Conservation (phyloP, 106 monocot species). For the Acanthochlamys bracteata region DNA sequence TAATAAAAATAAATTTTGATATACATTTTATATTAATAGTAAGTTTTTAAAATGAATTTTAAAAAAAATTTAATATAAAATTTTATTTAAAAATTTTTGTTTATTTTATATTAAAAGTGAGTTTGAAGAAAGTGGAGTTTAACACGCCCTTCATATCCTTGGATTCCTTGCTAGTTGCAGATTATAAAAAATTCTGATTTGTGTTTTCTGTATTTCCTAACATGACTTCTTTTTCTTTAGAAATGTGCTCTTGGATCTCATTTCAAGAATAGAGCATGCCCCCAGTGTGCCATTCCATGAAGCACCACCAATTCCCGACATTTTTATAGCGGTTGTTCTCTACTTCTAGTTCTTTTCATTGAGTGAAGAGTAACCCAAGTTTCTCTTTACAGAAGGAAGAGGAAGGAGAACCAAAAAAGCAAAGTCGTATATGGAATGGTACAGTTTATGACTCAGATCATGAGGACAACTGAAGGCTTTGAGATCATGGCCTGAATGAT, state of each 20-base stretch:
- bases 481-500: background rate
- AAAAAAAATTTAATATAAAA: too few species aligned
- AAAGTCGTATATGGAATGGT: background rate
- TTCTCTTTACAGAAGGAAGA: slow-evolving; percentile 4
- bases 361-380: background rate
- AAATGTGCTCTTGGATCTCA: slow-evolving; percentile 1
- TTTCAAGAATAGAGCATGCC: slow-evolving; percentile 8
- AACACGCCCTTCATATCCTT: too few species aligned
- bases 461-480: background rate
- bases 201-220: background rate
- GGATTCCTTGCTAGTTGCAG: background rate
- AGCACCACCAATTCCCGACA: slow-evolving; percentile 3
- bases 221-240: background rate
- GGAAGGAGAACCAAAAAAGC: background rate
- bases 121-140: too few species aligned
- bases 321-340: background rate
- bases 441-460: slow-evolving; percentile 9
- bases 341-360: background rate
- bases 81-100: too few species aligned
- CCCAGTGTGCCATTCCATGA: slow-evolving; percentile 12
- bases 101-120: too few species aligned
- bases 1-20: too few species aligned
- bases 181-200: background rate
- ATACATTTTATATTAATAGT: too few species aligned
- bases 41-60: too few species aligned